Evolutionary conservation across 495 filamentous ascomycete species (phyloP).

Genomic region (Aspergillus sclerotioniger): DNA sequence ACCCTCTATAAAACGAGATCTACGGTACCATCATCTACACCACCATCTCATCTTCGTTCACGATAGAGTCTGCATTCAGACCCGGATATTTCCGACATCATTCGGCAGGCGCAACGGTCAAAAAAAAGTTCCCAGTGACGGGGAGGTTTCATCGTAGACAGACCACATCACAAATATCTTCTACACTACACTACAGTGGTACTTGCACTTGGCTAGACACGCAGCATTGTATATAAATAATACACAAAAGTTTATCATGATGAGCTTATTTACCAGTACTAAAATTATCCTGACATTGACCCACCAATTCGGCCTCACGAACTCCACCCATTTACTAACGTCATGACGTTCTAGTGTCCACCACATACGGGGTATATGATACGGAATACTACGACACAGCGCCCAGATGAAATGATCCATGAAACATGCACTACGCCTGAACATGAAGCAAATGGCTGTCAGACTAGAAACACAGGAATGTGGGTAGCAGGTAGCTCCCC

Average conservation of each 20-base stretch:
- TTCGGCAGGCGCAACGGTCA: constrained; percentile 6
- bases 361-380: no score
- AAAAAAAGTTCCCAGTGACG: neutral
- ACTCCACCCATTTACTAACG: no score
- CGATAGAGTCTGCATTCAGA: neutral
- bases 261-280: neutral
- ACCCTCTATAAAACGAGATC: no score
- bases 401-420: no score
- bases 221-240: neutral
- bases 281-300: neutral
- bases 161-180: neutral
- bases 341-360: no score
- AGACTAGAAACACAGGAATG: neutral
- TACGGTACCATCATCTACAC: neutral
- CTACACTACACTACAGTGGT: no score
- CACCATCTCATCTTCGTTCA: neutral
- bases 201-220: neutral
- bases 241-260: neutral
- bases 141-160: neutral
- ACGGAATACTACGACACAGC: no score
- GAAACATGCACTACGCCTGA: no score
- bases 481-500: neutral
- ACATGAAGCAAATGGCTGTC: no score
- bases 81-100: neutral
- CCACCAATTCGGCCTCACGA: no score